A percentile compares a stretch with the other conserved stretches of the same genome.
Conservation (phyloP, 2,329 filamentous ascomycete species). For the Aureobasidium sp. region DNA sequence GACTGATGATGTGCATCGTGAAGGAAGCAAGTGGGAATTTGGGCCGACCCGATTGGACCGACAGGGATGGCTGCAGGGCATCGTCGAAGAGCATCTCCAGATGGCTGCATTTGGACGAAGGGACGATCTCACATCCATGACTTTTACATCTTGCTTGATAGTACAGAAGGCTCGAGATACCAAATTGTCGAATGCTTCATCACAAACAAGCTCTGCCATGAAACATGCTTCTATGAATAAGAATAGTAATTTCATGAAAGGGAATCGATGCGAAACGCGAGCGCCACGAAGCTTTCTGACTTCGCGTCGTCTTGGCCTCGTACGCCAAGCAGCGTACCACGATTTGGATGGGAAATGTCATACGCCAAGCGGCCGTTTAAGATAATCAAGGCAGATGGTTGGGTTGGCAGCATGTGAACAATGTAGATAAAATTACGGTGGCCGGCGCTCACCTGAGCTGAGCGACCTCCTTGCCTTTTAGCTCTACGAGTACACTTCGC, state of each 20-base stretch:
- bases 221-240: neutral
- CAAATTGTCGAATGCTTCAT: neutral
- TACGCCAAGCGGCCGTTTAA: constrained; percentile 4
- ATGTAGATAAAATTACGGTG: constrained; percentile 12
- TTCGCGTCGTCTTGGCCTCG: neutral
- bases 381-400: neutral
- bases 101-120: neutral
- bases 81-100: neutral
- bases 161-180: neutral
- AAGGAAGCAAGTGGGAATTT: neutral
- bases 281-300: neutral
- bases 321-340: neutral
- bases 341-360: neutral
- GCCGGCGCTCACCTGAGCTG: neutral
- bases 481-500: neutral
- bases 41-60: neutral
- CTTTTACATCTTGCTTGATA: neutral
- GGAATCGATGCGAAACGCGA: neutral
- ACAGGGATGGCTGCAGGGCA: neutral
- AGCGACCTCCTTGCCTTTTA: neutral
- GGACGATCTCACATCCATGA: neutral
- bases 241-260: neutral
- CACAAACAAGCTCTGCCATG: neutral
- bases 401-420: neutral
- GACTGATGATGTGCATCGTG: neutral